These are phyloP conservation scores for Scenedesmus sp. DNA, from an alignment of 163 green algal species.

Conservation along the genomic window DNA sequence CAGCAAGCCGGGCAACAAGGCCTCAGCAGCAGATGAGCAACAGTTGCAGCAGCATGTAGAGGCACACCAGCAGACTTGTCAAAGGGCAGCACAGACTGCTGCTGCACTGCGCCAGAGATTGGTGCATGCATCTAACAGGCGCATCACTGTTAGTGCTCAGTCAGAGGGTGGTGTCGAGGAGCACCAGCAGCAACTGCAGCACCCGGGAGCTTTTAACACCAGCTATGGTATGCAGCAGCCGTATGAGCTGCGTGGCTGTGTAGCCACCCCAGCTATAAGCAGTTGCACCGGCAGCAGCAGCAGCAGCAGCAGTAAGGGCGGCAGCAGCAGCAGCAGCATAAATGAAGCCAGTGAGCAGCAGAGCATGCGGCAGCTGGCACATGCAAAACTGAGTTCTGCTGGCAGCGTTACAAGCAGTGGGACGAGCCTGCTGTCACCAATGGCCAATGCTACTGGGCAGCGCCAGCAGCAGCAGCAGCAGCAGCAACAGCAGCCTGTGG, in stretches of 20 bases:
- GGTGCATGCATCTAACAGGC: background rate
- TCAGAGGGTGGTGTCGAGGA: background rate
- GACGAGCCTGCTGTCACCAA: background rate
- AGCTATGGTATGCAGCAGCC: background rate
- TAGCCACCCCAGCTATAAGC: background rate
- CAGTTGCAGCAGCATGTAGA: slow-evolving; percentile 7
- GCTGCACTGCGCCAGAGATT: background rate
- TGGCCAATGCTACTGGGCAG: background rate
- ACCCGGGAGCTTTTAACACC: background rate
- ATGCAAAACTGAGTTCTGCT: background rate
- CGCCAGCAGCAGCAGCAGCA: slow-evolving; percentile 4
- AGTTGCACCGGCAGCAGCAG: background rate
- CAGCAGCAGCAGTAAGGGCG: background rate
- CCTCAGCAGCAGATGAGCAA: background rate
- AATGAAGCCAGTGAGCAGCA: background rate
- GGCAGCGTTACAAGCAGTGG: background rate
- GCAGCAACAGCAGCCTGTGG: background rate
- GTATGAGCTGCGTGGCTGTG: background rate
- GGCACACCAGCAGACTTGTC: slow-evolving; percentile 19
- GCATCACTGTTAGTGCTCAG: background rate
- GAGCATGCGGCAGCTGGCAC: background rate
- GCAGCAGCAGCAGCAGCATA: background rate
- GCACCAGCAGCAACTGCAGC: slow-evolving; percentile 1
- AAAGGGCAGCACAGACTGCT: background rate
- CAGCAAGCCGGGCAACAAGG: background rate